phyloP scores from a whole-genome alignment of 2,329 filamentous ascomycete genomes.

The Emmonsia crescens region DNA sequence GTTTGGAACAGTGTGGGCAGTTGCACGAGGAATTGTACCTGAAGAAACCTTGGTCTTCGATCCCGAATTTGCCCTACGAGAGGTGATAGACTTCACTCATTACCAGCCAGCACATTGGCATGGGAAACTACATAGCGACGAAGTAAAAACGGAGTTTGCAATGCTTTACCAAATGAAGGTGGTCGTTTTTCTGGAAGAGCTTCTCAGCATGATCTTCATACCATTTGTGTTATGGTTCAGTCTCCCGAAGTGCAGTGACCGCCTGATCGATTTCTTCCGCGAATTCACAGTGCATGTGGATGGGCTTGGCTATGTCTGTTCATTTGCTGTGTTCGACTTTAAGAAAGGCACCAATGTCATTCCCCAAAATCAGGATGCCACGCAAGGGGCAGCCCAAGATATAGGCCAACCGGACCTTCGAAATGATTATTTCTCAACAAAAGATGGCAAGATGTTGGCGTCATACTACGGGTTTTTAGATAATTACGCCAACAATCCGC shows the following conservation, averaged over 20 bases:
- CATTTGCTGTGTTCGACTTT: conserved; percentile 95
- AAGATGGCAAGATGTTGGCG: conserved; percentile 96
- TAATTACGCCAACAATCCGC: conserved; percentile 71
- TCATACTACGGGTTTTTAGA: conserved; percentile 93
- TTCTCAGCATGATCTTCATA: conserved; percentile 83
- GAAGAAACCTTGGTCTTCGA: conserved; percentile 86
- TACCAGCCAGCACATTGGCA: conserved; percentile 87
- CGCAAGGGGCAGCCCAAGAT: conserved; percentile 23
- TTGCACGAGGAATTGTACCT: conserved; percentile 70
- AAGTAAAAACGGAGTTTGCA: conserved; percentile 84
- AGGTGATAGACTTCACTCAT: conserved; percentile 86
- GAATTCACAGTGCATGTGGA: conserved; percentile 97
- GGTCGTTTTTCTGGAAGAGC: conserved; percentile 83
- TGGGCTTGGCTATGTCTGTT: conserved; percentile 89
- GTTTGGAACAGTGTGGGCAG: conserved; percentile 71
- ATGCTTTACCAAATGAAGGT: conserved; percentile 86
- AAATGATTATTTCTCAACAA: conserved; percentile 87
- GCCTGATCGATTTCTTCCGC: conserved; percentile 93
- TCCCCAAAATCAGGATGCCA: conserved; percentile 25
- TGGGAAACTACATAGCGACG: conserved; percentile 79
- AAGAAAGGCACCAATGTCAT: conserved; percentile 61
- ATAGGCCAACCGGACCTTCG: conserved; percentile 51
- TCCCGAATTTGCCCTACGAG: conserved; percentile 75
- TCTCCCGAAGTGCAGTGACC: conserved; percentile 77
- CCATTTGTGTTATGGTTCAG: conserved; percentile 81